Conservation (phyloP, 2,329 filamentous ascomycete genomes). For the Aspergillus oerlinghausenensis region DNA sequence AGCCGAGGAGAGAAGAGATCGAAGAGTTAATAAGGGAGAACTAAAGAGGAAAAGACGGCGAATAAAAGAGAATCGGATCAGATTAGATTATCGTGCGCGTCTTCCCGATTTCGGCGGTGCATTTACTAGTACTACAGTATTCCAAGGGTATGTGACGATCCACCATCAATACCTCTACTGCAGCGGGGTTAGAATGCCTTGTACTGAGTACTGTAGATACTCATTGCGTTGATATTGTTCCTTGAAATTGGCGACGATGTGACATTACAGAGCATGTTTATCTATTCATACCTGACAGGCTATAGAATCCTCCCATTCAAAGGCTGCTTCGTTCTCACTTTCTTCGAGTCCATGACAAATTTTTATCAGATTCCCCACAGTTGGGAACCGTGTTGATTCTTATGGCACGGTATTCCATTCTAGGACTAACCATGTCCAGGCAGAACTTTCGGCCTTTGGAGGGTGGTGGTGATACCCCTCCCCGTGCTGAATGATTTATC, state of each 20-base stretch:
- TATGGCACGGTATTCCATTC: too few relatives aligned
- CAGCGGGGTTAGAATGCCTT: background rate
- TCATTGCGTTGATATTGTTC: background rate
- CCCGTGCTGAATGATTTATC: background rate
- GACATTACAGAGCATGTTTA: too few relatives aligned
- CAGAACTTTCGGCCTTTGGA: too few relatives aligned
- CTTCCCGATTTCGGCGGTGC: slow-evolving; percentile 20
- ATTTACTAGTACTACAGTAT: too few relatives aligned
- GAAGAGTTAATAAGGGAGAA: background rate
- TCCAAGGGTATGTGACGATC: background rate
- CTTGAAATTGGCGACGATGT: background rate
- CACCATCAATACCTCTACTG: background rate
- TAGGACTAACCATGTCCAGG: too few relatives aligned
- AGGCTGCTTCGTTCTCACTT: background rate
- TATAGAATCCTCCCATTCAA: background rate
- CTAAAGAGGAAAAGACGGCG: slow-evolving; percentile 2
- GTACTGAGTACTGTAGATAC: background rate
- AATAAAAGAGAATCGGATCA: slow-evolving; percentile 24
- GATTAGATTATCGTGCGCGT: slow-evolving; percentile 31
- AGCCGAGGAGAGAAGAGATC: slow-evolving; percentile 4
- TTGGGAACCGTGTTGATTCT: too few relatives aligned
- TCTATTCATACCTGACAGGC: too few relatives aligned
- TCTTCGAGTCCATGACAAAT: too few relatives aligned
- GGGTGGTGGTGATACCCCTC: background rate
- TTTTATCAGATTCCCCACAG: too few relatives aligned